Base-by-base conservation (phyloP, 2,329 filamentous ascomycete species). In the Ascochyta fabae region DNA sequence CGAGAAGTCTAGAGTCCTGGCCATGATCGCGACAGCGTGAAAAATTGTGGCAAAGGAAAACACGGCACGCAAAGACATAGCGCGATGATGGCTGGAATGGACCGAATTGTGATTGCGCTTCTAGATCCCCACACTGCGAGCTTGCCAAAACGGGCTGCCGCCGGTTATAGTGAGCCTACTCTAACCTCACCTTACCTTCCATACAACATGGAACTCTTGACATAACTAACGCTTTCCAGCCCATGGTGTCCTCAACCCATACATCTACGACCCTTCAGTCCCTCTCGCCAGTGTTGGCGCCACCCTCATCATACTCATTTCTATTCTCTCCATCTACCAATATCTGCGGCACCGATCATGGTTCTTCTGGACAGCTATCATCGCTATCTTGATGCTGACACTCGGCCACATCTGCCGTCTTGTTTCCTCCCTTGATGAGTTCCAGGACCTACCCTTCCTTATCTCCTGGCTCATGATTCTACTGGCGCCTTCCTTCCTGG, bases 391-490 rank as follows among this genome's bases (percentile, higher is more conserved):
- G 22, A 74, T 84, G 65, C 81, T 85, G 62, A 68, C 73, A 0
- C 72, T 85, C 19, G 84, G 83, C 15, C 85, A 85, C 61, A 66
- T 82, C 35, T 81, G 79, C 12, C 80, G 84, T 48, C 70, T 79
- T 4, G 61, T 81, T 22, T 80, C 79, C 0, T 66, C 72, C 8
- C 59, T 64, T 16, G 62, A 75, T 31, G 72, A 75, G n/a, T 59
- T 64, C 22, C 53, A 68, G 27, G 67, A 72, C 29, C 26, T 65
- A 0, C 77, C 79, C 0, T 73, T 72, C 33, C 66, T 80, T 48
- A 78, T 76, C 52, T 78, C 77, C 1, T 72, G 79, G 48, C 59
- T 81, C 31, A 75, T 82, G 61, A 73, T 82, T 42, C 74, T 83
- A 4, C 73, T 83, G 23, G 79, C 78, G 1, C 81, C 81, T 1